Evolutionary conservation across 2,329 filamentous ascomycete genomes (phyloP), one percentile per base, ranked within the genome.

Genomic region (Neurospora sp.): DNA sequence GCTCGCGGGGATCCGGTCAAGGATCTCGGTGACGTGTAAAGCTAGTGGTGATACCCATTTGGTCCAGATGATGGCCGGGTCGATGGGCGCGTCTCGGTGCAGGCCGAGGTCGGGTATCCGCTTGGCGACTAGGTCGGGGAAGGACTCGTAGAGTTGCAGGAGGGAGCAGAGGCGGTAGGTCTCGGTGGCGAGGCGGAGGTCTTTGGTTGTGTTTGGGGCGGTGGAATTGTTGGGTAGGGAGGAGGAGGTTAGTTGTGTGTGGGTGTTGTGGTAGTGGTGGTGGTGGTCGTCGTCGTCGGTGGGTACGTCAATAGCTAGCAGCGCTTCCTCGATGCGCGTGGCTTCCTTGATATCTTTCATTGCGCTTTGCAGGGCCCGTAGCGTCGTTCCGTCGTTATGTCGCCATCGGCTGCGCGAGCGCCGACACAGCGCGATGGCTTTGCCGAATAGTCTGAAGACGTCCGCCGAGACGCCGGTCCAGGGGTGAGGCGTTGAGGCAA

Each of bases 121-220:
- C 66, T 71, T 72, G 10, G 71, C 57, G 37, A 72, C 71, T 38
- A 77, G 66, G 38, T 76, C 75, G 1, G 76, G 75, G 43, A 77
- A 77, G 2, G 73, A 74, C 69, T 73, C 73, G 69, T 77, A 75
- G 23, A 77, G 72, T 69, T 77, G 76, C 6, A 76, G 69, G n/a
- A 77, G 71, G 0, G 73, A 73, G 19, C 73, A 75, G n/a, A 77
- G 66, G 11, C 76, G 75, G 57, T 77, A 77, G 19, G 75, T 74
- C 41, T 77, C 75, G 6, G 74, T 74, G 1, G 71, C 69, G 66
- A 74, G 65, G 67, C 73, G 69, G 46, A 77, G 62, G 28, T 74
- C 69, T 33, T 36, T 33, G 23, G 28, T 33, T 3, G 33, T 38
- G 8, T 28, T 41, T 4, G 36, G 37, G 28, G 38, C 66, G 2